A percentile compares a stretch with the other conserved stretches of the same genome.
These are phyloP conservation scores for Colletotrichum theobromicola DNA, from an alignment of 2,329 filamentous ascomycete genomes.

Conservation along the genomic window DNA sequence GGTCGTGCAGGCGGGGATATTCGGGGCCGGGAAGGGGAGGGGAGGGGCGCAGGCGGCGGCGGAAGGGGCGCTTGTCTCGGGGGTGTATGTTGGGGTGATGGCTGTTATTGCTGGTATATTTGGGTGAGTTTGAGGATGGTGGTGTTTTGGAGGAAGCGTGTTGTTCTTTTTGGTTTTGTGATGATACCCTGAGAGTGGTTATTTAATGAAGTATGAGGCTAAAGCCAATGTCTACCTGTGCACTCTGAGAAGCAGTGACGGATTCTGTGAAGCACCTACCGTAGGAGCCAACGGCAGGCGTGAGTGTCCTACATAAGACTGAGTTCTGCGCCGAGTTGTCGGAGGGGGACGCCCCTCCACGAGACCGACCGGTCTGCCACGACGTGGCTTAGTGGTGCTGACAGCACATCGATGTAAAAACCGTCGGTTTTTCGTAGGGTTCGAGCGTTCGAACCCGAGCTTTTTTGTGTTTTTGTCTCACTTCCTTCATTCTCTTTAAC, in stretches of 20 bases:
- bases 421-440: background rate
- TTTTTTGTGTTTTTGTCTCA: no score
- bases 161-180: background rate
- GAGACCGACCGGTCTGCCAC: no score
- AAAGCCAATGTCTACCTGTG: background rate
- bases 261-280: background rate
- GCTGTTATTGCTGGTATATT: constrained; percentile 34
- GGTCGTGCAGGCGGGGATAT: no score
- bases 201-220: background rate
- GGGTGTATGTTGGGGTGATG: constrained; percentile 41
- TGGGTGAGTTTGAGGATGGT: background rate
- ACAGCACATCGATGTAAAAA: background rate
- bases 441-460: background rate
- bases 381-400: background rate
- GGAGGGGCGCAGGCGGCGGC: no score
- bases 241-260: fast-evolving
- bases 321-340: background rate
- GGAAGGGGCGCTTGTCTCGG: constrained; percentile 28
- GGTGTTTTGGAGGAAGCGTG: background rate
- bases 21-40: no score
- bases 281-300: fast-evolving
- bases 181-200: background rate
- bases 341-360: background rate
- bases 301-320: background rate
- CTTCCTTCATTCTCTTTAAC: no score